A percentile compares a stretch with the other conserved stretches of the same genome.
phyloP scores from a whole-genome alignment of 805 yeast species.

The Metschnikowia lachancei region DNA sequence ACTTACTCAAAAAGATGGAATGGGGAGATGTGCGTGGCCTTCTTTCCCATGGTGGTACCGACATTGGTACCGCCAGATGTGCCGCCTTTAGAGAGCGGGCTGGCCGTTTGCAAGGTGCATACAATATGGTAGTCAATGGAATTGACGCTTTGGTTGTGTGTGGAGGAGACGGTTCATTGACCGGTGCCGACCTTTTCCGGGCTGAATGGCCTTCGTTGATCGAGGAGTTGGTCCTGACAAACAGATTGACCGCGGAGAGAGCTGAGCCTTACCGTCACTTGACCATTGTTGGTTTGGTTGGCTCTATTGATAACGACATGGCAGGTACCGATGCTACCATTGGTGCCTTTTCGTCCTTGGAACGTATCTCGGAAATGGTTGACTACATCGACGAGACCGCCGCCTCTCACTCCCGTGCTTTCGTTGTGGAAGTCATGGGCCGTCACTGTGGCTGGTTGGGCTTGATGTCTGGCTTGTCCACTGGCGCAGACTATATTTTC shows the following conservation, averaged over 20 bases:
- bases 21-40: slow-evolving; percentile 97
- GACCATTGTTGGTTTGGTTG: slow-evolving; percentile 91
- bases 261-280: slow-evolving; percentile 63
- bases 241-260: slow-evolving; percentile 57
- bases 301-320: slow-evolving; percentile 98
- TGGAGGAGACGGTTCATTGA: slow-evolving; percentile 98
- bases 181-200: slow-evolving; percentile 95
- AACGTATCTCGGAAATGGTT: slow-evolving; percentile 87
- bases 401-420: slow-evolving; percentile 93
- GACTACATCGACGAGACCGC: slow-evolving; percentile 98
- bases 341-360: slow-evolving; percentile 93
- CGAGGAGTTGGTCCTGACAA: slow-evolving; percentile 59
- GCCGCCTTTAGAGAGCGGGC: slow-evolving; percentile 77
- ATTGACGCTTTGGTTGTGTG: slow-evolving; percentile 94
- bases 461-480: slow-evolving; percentile 94
- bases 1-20: slow-evolving; percentile 65
- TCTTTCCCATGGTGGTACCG: slow-evolving; percentile 90
- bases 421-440: slow-evolving; percentile 98
- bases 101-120: slow-evolving; percentile 82
- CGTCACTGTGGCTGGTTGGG: slow-evolving; percentile 99
- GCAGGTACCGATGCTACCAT: slow-evolving; percentile 94
- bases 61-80: slow-evolving; percentile 95
- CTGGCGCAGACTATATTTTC: slow-evolving; percentile 91
- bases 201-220: slow-evolving; percentile 91
- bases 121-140: slow-evolving; percentile 79